Evolutionary conservation across 2,329 filamentous ascomycete genomes (phyloP), one percentile per base, ranked within the genome.

Genomic region (Aspergillus ochraceoroseus): DNA sequence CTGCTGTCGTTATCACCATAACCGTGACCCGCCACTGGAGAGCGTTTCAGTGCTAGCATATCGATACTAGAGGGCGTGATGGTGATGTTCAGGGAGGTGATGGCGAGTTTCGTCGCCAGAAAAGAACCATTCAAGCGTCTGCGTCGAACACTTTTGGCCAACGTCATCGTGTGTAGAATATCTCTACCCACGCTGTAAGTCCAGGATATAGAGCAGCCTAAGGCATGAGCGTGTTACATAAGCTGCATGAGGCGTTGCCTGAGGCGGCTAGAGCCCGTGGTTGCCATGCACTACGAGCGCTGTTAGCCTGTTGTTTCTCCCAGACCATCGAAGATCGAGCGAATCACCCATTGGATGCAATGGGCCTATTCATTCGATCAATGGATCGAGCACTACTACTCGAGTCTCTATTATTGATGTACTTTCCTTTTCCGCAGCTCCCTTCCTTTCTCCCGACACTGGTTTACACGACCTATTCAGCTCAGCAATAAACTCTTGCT

Each of bases 241-340:
- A 37, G 15, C 34, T n/a, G 7, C 20, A 19, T 7, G 27, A 23
- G 26, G 33, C 27, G 32, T 12, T 43, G 46, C 42, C 45, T 44
- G 23, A 44, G 46, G 47, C 43, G 32, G 29, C 38, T 36, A 27
- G 39, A 34, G 31, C 28, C 42, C 43, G 31, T 46, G 41, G 53
- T 55, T 55, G 53, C 53, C 53, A 49, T 51, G 53, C 46, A 43
- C 46, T 53, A 55, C 51, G 34, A 45, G 34, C 44, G 30, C 15
- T 40, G 38, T 34, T 34, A 31, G 29, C n/a, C 32, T 47, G 42
- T 49, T 51, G 46, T 45, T 47, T 44, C 23, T 36, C 15, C 23
- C 30, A 46, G 48, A 47, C 51, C 51, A 53, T 51, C 47, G 52
- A 35, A 43, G 43, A 35, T 38, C 36, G 38, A 46, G 42, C 42